These are phyloP conservation scores for Dendrobium catenatum DNA, from an alignment of 106 monocot species.

Conservation along the genomic window DNA sequence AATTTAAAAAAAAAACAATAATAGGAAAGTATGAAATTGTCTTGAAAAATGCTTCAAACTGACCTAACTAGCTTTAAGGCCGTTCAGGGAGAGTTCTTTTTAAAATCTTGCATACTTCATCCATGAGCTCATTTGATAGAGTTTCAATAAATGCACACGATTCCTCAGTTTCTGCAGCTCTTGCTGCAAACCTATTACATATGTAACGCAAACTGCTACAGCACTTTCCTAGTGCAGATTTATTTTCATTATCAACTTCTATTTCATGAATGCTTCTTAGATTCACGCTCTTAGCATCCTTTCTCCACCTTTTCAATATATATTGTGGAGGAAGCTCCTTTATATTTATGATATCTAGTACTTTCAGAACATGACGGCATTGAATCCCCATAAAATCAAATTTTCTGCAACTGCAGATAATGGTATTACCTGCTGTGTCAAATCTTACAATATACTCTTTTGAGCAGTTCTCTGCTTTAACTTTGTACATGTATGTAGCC, in stretches of 20 bases:
- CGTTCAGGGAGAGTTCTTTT: constrained; percentile 14
- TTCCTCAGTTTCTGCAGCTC: constrained; percentile 32
- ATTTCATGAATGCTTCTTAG: constrained; percentile 1
- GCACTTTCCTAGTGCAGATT: constrained; percentile 10
- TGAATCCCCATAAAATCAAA: constrained; percentile 15
- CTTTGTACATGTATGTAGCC: background rate
- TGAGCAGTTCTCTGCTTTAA: constrained; percentile 4
- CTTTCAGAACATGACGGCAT: constrained; percentile 11
- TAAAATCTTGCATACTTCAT: constrained; percentile 29
- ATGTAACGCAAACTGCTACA: constrained; percentile 27
- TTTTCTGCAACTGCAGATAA: constrained; percentile 7
- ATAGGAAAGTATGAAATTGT: background rate
- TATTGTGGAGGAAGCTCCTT: constrained; percentile 6
- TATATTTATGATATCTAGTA: constrained; percentile 11
- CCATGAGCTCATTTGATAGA: constrained; percentile 34
- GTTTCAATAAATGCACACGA: constrained; percentile 23
- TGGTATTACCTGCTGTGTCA: background rate
- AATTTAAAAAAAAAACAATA: background rate
- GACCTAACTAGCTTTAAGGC: constrained; percentile 12
- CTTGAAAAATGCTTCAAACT: background rate
- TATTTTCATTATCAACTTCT: constrained; percentile 6
- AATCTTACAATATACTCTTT: constrained; percentile 11
- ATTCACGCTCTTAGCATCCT: constrained; percentile 3
- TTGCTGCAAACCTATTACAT: constrained; percentile 25
- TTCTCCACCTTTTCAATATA: constrained; percentile 11